phyloP scores from a whole-genome alignment of 163 green algal genomes.

The Botryococcus braunii region DNA sequence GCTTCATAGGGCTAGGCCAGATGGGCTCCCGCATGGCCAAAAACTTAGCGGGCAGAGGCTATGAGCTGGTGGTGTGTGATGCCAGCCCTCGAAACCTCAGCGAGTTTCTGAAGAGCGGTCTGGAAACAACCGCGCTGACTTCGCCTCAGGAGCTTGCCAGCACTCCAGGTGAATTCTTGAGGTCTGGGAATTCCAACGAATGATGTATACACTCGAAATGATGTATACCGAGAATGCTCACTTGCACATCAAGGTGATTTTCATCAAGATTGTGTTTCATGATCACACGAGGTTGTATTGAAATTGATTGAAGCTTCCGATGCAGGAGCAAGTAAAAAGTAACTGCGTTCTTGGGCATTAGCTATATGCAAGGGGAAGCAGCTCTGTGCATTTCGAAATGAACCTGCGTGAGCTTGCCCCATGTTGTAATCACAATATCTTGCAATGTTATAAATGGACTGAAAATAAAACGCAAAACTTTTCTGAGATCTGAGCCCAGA shows the following conservation, averaged over 20 bases:
- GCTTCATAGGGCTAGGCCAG: slow-evolving; percentile 53
- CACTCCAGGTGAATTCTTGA: slow-evolving; percentile 9
- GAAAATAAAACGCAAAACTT: no score
- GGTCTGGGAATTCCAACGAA: not conserved
- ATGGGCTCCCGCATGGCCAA: slow-evolving; percentile 46
- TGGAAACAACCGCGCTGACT: slow-evolving; percentile 15
- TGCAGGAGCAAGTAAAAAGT: no score
- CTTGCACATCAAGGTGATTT: not conserved
- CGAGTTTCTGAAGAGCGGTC: not conserved
- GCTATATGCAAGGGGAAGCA: no score
- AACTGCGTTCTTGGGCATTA: no score
- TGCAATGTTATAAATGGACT: no score
- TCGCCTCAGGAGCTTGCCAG: slow-evolving; percentile 10
- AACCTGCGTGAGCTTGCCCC: no score
- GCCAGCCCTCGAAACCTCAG: slow-evolving; percentile 18
- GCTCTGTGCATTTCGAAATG: no score
- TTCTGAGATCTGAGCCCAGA: no score
- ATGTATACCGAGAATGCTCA: not conserved
- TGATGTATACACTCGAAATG: slow-evolving; percentile 6
- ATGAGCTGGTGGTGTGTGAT: slow-evolving; percentile 31
- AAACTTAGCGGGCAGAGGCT: slow-evolving; percentile 28
- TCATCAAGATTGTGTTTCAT: no score
- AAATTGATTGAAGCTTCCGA: no score
- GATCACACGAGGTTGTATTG: no score
- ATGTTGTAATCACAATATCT: no score